Evolutionary conservation across 768 basidiomycete genomes (phyloP), one percentile per base, ranked within the genome.

Genomic region (Hericium coralloides): DNA sequence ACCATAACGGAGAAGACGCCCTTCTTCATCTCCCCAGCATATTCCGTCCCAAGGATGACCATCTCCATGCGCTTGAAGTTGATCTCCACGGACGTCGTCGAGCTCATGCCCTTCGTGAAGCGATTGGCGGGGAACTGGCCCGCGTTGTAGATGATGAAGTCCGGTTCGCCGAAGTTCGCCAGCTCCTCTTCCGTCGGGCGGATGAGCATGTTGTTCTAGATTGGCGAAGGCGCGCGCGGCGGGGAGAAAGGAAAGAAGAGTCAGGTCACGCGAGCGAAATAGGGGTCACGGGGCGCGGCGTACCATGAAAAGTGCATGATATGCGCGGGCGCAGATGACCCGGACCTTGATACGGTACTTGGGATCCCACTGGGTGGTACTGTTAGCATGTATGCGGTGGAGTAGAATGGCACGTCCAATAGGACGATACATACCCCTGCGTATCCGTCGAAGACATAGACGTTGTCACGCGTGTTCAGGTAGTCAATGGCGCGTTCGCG

Each of bases 21-120:
- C 84, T 99, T 99, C 79, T 99, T 99, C 97, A 99, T 99, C 78
- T 99, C 94, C 52, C 94, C 94, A 31, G 94, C 94, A 68, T 98
- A 98, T 70, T 98, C 94, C 25, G 93, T 95, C 55, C 91, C 95
- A 65, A 99, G 91, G 68, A 99, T 98, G 67, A 99, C 95, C 97
- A 99, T 99, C 74, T 99, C 97, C 93, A 94, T 97, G 41, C 97
- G 91, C 80, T 97, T 97, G 76, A 99, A 98, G 83, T 99, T 99
- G 79, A 99, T 92, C 76, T 98, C 95, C 52, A 99, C 95, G 2
- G 95, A 97, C 6, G 97, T 98, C 31, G 94, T 92, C 10, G 94
- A 97, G 60, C 92, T 95, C 97, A 98, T 98, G 73, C 97, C 97
- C 78, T 97, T 93, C 59, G 97, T 99, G 82, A 98, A 98, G 47